Conservation (phyloP, 2,329 filamentous ascomycete genomes). For the Stagonosporopsis cucurbitacearum region DNA sequence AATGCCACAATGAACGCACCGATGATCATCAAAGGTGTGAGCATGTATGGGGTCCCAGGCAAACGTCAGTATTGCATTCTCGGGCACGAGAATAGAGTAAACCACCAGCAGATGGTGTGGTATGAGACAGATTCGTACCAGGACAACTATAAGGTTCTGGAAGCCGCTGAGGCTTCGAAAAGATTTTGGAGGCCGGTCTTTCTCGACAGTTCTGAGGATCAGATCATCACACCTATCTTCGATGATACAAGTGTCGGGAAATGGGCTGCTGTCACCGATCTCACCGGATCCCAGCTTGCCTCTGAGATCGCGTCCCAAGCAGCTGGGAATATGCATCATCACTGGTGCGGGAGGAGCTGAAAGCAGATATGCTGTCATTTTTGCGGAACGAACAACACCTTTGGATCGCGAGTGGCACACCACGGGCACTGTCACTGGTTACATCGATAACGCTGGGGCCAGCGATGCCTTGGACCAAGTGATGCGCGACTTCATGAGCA, state of each 20-base stretch:
- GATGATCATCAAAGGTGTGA: constrained; percentile 23
- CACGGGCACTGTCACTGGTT: constrained; percentile 26
- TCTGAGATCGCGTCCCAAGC: constrained; percentile 21
- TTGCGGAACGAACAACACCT: constrained; percentile 23
- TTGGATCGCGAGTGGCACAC: constrained; percentile 27
- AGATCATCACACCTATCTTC: constrained; percentile 25
- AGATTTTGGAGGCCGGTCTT: constrained; percentile 30
- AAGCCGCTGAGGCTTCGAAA: constrained; percentile 24
- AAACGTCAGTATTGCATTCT: constrained; percentile 29
- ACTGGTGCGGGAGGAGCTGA: constrained; percentile 17
- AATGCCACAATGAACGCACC: constrained; percentile 14
- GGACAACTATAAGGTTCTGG: constrained; percentile 16
- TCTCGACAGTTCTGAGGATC: constrained; percentile 25
- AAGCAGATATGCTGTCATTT: constrained; percentile 27
- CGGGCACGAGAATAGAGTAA: constrained; percentile 25
- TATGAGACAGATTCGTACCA: constrained; percentile 16
- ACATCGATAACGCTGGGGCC: constrained; percentile 23
- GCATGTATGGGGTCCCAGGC: constrained; percentile 24
- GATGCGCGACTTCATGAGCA: constrained; percentile 30
- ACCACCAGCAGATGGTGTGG: constrained; percentile 23
- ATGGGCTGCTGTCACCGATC: constrained; percentile 23
- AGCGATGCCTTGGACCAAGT: constrained; percentile 18
- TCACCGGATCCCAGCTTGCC: constrained; percentile 21
- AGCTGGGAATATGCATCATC: constrained; percentile 22
- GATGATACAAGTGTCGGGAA: constrained; percentile 31